Evolutionary conservation across 2,329 filamentous ascomycete species (phyloP).

Genomic region (Annulohypoxylon truncatum): DNA sequence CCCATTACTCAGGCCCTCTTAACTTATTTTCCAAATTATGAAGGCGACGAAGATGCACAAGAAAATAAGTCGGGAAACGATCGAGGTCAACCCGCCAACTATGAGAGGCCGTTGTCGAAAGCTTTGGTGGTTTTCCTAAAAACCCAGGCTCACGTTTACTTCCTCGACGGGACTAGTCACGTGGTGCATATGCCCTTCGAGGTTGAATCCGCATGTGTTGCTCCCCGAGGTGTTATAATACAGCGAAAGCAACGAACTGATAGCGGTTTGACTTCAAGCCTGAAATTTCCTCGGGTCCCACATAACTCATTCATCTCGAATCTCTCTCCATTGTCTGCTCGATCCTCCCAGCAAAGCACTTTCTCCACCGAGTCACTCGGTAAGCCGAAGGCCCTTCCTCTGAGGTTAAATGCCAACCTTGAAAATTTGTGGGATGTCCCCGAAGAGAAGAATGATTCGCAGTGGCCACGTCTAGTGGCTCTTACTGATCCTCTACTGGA

Average conservation of each 20-base stretch:
- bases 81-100: conserved; percentile 52
- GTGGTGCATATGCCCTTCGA: conserved; percentile 95
- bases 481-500: conserved; percentile 88
- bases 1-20: conserved; percentile 86
- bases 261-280: conserved; percentile 61
- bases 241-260: conserved; percentile 77
- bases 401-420: conserved; percentile 64
- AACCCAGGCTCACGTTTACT: conserved; percentile 93
- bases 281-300: conserved; percentile 72
- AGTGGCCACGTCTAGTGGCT: conserved; percentile 81
- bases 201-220: conserved; percentile 86
- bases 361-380: conserved; percentile 69
- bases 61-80: conserved; percentile 5
- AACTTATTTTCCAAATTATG: conserved; percentile 77
- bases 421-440: conserved; percentile 69
- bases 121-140: conserved; percentile 92
- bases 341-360: conserved; percentile 61
- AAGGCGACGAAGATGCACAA: conserved; percentile 50
- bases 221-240: conserved; percentile 84
- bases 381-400: conserved; percentile 65
- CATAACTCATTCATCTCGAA: conserved; percentile 86
- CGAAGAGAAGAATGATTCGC: conserved; percentile 64
- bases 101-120: conserved; percentile 59
- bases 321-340: conserved; percentile 63
- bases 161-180: conserved; percentile 87